Percentiles rank a stretch among this genome's conserved stretches.
Conservation (phyloP, 2,329 filamentous ascomycete species). For the Verticillium alfalfae region DNA sequence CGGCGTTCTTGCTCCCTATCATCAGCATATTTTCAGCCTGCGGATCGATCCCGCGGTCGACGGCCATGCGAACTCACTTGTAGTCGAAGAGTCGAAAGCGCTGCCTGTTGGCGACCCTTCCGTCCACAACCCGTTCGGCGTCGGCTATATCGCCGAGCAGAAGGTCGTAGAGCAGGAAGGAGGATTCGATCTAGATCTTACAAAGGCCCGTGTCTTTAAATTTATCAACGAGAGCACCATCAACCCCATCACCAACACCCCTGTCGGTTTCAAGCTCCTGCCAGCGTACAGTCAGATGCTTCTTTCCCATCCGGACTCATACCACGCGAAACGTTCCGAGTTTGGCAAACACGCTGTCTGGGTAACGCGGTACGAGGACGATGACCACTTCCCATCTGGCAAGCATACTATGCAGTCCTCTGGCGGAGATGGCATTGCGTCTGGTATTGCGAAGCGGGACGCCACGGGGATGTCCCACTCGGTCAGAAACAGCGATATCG, state of each 20-base stretch:
- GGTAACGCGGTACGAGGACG: slow-evolving; percentile 37
- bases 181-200: slow-evolving; percentile 43
- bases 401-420: slow-evolving; percentile 41
- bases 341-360: slow-evolving; percentile 38
- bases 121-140: slow-evolving; percentile 18
- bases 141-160: no score
- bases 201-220: slow-evolving; percentile 42
- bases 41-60: slow-evolving; percentile 62
- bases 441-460: slow-evolving; percentile 22
- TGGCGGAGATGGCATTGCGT: slow-evolving; percentile 31
- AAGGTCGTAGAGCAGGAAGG: slow-evolving; percentile 30
- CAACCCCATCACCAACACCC: slow-evolving; percentile 36
- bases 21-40: slow-evolving; percentile 63
- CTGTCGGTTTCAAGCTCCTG: slow-evolving; percentile 40
- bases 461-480: no score
- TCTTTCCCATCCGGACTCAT: slow-evolving; percentile 30
- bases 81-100: slow-evolving; percentile 23
- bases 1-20: slow-evolving; percentile 59
- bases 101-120: no score
- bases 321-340: slow-evolving; percentile 32
- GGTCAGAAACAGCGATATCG: slow-evolving; percentile 43
- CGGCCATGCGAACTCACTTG: slow-evolving; percentile 49
- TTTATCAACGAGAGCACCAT: slow-evolving; percentile 36
- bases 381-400: slow-evolving; percentile 36
- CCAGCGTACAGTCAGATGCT: slow-evolving; percentile 39